Base-by-base conservation (phyloP, 495 filamentous ascomycete species). In the Bombardia bombarda region DNA sequence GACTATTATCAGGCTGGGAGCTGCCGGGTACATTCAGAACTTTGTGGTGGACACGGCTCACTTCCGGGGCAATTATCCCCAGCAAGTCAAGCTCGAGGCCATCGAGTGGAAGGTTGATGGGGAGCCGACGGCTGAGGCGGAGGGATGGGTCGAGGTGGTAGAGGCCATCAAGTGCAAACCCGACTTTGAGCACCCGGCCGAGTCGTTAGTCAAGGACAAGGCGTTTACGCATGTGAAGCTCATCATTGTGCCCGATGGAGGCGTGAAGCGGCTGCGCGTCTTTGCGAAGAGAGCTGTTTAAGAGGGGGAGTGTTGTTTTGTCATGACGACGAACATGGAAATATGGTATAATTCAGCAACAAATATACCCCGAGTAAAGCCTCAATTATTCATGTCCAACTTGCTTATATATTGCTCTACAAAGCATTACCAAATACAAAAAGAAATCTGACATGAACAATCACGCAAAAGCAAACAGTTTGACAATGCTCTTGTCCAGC, bases 221-320 rank as follows among this genome's bases (percentile, higher is more conserved):
- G 56, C 68, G 1, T 87, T 86, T 52, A 83, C 82, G 7, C 86
- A 90, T 68, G 78, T 87, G 20, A 95, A 92, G 72, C 67, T 96
- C 62, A 84, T 83, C 18, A 92, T 96, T 41, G 82, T 95, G 47
- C 90, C 90, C 5, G 90, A 96, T 60, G 89, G 90, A 31, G 90
- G 90, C 1, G 84, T 94, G 22, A 94, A 94, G 75, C 69, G 90
- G 35, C 74, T 95, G 45, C 76, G 88, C 39, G 81, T 93, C 10
- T 82, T 86, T 61, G 87, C 84, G 4, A 80, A 77, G 57, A 75
- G 83, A 52, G 66, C 62, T 16, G 51, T 65, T 17, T 68, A 49
- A 65, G 34, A 12, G 9, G 32, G 32, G 16, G 32, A 30, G 26
- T 30, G 26, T n/a, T n/a, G n/a, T n/a, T n/a, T n/a, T n/a, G n/a